Percentiles rank a stretch among this genome's conserved stretches.
These are phyloP conservation scores for Afroboletus lepidellus DNA, from an alignment of 1,284 basidiomycete genomes.

Conservation along the genomic window DNA sequence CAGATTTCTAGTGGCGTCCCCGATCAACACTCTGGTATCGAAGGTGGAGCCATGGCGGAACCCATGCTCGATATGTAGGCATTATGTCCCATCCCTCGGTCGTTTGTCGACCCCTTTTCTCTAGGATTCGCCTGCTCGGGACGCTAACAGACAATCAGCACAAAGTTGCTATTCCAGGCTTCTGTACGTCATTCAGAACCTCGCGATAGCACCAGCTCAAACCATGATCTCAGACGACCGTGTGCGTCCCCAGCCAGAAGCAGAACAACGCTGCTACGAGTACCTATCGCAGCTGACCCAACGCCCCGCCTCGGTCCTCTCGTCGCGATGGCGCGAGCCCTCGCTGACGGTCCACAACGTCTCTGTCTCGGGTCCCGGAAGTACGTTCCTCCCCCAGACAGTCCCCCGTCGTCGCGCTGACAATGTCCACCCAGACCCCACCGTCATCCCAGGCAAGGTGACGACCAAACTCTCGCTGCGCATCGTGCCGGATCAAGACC, in stretches of 20 bases:
- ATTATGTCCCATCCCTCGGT: neutral
- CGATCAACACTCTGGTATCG: conserved; percentile 89
- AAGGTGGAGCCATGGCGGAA: conserved; percentile 85
- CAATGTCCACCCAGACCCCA: conserved; percentile 58
- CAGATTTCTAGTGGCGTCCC: conserved; percentile 67
- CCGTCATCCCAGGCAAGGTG: conserved; percentile 84
- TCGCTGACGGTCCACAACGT: conserved; percentile 73
- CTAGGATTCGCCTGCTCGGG: conserved; percentile 77
- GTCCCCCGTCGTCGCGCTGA: neutral
- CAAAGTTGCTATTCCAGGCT: conserved; percentile 74
- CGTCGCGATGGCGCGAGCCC: conserved; percentile 78
- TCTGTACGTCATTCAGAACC: conserved; percentile 55
- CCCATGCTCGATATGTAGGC: conserved; percentile 90
- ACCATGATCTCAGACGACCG: conserved; percentile 57
- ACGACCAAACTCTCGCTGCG: conserved; percentile 83
- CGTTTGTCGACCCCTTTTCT: conserved; percentile 9
- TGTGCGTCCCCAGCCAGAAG: conserved; percentile 64
- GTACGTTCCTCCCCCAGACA: too few relatives aligned
- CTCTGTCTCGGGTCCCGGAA: conserved; percentile 71
- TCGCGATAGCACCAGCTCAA: conserved; percentile 1
- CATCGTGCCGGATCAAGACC: conserved; percentile 90
- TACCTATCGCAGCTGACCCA: conserved; percentile 68
- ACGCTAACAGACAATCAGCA: conserved; percentile 61
- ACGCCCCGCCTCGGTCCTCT: conserved; percentile 62
- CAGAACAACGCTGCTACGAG: conserved; percentile 68